Conservation (phyloP, 2,329 filamentous ascomycete species). For the Conoideocrella luteorostrata region DNA sequence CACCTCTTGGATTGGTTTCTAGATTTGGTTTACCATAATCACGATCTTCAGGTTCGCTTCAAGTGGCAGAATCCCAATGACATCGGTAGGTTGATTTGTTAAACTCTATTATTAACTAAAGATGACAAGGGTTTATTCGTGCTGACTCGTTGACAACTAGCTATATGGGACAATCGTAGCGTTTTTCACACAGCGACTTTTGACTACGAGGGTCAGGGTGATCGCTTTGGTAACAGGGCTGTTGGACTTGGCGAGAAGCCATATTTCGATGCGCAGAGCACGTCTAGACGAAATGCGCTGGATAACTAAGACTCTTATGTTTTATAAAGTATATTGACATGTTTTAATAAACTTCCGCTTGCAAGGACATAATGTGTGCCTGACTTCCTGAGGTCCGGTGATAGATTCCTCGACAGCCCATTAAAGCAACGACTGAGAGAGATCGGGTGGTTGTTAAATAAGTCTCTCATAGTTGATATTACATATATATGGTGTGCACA, state of each 20-base stretch:
- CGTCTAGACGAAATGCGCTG: slow-evolving; percentile 12
- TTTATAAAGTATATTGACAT: too few species aligned
- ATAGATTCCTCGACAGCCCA: too few species aligned
- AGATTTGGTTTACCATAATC: slow-evolving; percentile 45
- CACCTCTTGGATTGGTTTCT: slow-evolving; percentile 47
- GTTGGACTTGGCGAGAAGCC: slow-evolving; percentile 49
- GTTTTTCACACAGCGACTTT: slow-evolving; percentile 49
- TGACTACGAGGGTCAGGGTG: slow-evolving; percentile 42
- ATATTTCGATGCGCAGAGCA: slow-evolving; percentile 43
- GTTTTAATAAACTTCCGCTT: too few species aligned
- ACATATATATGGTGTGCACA: too few species aligned
- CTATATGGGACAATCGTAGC: slow-evolving; percentile 54
- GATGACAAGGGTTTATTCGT: background rate
- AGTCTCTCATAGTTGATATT: too few species aligned
- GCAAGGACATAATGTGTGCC: too few species aligned
- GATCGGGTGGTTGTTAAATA: too few species aligned
- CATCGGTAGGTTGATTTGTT: slow-evolving; percentile 17
- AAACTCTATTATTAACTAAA: background rate
- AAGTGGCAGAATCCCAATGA: slow-evolving; percentile 41
- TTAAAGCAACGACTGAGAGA: too few species aligned
- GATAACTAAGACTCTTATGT: too few species aligned
- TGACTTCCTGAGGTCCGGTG: too few species aligned
- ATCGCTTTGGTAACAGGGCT: slow-evolving; percentile 41
- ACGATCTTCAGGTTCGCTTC: slow-evolving; percentile 47
- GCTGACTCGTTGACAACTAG: slow-evolving; percentile 17